Percentiles rank a stretch among this genome's conserved stretches.
Conservation (phyloP, 345 rosid genomes). For the Combretum micranthum region DNA sequence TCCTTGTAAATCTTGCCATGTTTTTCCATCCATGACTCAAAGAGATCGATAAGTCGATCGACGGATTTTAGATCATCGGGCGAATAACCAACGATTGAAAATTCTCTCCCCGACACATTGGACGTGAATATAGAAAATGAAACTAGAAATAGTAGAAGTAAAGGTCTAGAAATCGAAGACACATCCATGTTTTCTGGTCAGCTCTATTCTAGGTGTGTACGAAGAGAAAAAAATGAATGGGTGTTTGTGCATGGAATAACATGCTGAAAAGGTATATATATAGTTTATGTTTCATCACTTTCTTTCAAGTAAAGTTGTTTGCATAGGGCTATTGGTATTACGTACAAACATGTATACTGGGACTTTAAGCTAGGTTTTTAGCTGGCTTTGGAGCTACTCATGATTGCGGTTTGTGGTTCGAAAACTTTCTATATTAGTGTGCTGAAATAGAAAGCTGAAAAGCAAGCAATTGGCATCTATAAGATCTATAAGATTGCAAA, state of each 20-base stretch:
- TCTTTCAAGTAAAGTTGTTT: constrained; percentile 53
- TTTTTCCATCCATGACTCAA: constrained; percentile 66
- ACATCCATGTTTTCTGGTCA: constrained; percentile 21
- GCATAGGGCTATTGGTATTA: too few species aligned
- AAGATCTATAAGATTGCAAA: too few species aligned
- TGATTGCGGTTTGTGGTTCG: not conserved
- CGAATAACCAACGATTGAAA: constrained; percentile 72
- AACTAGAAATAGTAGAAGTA: not conserved
- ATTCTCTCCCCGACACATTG: constrained; percentile 32
- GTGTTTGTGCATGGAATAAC: constrained; percentile 14
- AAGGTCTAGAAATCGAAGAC: constrained; percentile 6
- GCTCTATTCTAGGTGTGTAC: not conserved
- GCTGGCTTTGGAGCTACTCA: constrained; percentile 31
- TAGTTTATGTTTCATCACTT: constrained; percentile 26
- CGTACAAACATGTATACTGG: constrained; percentile 12
- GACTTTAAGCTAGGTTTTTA: constrained; percentile 38
- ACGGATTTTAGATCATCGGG: constrained; percentile 50
- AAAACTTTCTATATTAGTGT: too few species aligned
- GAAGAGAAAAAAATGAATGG: not conserved
- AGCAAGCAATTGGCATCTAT: too few species aligned
- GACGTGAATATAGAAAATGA: constrained; percentile 20
- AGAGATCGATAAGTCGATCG: constrained; percentile 50
- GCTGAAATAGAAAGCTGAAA: too few species aligned
- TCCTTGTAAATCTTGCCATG: constrained; percentile 51
- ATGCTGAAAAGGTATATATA: constrained; percentile 8